Conservation (phyloP, 1,139 yeast species). For the Pichia sp. region DNA sequence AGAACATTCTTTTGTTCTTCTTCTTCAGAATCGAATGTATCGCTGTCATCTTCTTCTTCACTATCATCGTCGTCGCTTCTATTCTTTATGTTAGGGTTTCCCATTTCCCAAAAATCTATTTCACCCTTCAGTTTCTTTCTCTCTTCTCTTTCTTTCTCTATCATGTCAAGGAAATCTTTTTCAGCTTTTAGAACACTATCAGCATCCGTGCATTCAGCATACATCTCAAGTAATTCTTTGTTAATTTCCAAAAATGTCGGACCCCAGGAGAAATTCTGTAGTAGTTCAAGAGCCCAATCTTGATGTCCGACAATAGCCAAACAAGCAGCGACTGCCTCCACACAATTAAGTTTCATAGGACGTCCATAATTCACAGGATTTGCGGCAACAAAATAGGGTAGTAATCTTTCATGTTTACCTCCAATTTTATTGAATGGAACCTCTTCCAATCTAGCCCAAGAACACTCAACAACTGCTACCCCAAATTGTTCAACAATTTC, state of each 20-base stretch:
- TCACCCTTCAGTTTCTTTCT: constrained; percentile 45
- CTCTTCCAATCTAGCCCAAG: constrained; percentile 96
- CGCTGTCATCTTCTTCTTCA: constrained; percentile 26
- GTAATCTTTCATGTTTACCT: constrained; percentile 76
- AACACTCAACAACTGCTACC: constrained; percentile 95
- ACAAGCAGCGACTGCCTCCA: constrained; percentile 95
- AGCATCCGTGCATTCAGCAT: constrained; percentile 74
- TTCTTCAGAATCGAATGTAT: constrained; percentile 11
- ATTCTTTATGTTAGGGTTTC: constrained; percentile 54
- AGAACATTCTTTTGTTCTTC: constrained; percentile 6
- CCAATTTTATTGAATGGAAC: constrained; percentile 92
- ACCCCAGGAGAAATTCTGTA: constrained; percentile 91
- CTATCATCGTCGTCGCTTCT: constrained; percentile 20
- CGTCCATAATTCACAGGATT: constrained; percentile 95
- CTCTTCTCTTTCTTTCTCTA: constrained; percentile 63
- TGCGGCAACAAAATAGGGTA: constrained; percentile 93
- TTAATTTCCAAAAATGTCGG: constrained; percentile 76
- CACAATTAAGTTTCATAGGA: constrained; percentile 95
- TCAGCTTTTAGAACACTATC: constrained; percentile 70
- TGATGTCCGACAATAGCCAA: constrained; percentile 87
- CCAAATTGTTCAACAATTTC: constrained; percentile 75
- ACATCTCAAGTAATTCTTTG: constrained; percentile 64
- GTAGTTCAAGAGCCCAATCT: constrained; percentile 79
- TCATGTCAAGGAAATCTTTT: constrained; percentile 60
- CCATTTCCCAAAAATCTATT: constrained; percentile 72